Percentiles rank a stretch among this genome's conserved stretches.
phyloP scores from a whole-genome alignment of 495 filamentous ascomycete genomes.

The Acidiella bohemica region DNA sequence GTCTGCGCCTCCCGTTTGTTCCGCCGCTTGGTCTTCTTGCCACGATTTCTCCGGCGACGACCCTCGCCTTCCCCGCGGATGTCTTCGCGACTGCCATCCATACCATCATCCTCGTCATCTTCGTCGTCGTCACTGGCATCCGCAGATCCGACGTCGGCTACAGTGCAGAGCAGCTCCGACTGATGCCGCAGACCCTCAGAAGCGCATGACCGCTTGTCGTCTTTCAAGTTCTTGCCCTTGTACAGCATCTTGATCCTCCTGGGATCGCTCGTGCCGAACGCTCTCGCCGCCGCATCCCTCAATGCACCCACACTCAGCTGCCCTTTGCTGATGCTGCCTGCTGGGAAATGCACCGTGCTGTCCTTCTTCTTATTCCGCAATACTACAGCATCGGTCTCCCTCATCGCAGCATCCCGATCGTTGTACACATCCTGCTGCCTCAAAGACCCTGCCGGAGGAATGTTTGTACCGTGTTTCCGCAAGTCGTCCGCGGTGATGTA shows the following conservation, averaged over 20 bases:
- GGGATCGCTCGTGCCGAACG: constrained; percentile 47
- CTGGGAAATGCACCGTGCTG: constrained; percentile 67
- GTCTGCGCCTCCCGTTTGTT: constrained; percentile 8
- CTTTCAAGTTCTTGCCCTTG: constrained; percentile 64
- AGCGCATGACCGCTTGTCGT: constrained; percentile 48
- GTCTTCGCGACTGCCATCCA: constrained; percentile 41
- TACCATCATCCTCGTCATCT: constrained; percentile 36
- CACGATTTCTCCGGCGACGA: constrained; percentile 37
- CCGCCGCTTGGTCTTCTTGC: constrained; percentile 19
- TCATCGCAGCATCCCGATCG: constrained; percentile 34
- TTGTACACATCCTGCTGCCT: constrained; percentile 6
- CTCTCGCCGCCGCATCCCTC: constrained; percentile 47
- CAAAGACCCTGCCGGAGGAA: constrained; percentile 18
- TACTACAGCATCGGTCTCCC: constrained; percentile 70
- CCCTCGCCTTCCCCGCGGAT: constrained; percentile 40
- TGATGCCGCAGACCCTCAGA: constrained; percentile 47
- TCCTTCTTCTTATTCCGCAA: constrained; percentile 55
- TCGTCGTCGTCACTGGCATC: constrained; percentile 34
- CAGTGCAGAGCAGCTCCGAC: constrained; percentile 60
- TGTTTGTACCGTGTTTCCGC: constrained; percentile 29
- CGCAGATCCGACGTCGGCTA: constrained; percentile 32
- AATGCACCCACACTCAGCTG: constrained; percentile 55
- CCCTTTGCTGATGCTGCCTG: constrained; percentile 70
- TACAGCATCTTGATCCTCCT: constrained; percentile 61
- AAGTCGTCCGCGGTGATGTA: constrained; percentile 65